phyloP scores from a whole-genome alignment of 1,284 basidiomycete species.

The Violaceomyces palustris region DNA sequence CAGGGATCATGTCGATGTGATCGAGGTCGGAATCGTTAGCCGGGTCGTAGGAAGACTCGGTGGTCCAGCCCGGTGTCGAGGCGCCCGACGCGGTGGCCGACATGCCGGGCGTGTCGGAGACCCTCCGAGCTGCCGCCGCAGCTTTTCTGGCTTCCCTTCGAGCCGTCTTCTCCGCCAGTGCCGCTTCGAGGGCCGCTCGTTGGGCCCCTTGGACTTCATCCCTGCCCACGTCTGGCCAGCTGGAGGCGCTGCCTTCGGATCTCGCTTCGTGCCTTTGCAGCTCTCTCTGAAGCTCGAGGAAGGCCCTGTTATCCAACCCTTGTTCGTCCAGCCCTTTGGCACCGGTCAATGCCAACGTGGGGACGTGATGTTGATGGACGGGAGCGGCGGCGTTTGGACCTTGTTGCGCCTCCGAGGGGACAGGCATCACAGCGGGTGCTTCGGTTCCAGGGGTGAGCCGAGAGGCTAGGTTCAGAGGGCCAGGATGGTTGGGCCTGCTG shows the following conservation, averaged over 20 bases:
- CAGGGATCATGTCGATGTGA: slow-evolving; percentile 47
- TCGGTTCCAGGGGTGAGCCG: slow-evolving; percentile 18
- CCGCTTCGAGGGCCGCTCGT: slow-evolving; percentile 6
- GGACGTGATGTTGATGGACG: too few species aligned
- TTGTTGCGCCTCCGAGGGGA: not conserved
- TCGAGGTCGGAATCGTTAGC: slow-evolving; percentile 44
- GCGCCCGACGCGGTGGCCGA: slow-evolving; percentile 19
- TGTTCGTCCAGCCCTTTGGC: slow-evolving; percentile 43
- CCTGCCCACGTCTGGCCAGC: slow-evolving; percentile 8
- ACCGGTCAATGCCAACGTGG: slow-evolving; percentile 29
- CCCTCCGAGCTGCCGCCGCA: slow-evolving; percentile 1
- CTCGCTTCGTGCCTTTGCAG: slow-evolving; percentile 36
- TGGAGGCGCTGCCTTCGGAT: slow-evolving; percentile 11
- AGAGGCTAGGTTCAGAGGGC: slow-evolving; percentile 38
- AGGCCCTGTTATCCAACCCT: slow-evolving; percentile 41
- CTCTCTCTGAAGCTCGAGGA: slow-evolving; percentile 42
- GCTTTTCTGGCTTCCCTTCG: slow-evolving; percentile 14
- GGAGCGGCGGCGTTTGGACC: not conserved
- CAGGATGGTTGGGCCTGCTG: slow-evolving; percentile 38
- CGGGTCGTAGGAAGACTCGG: slow-evolving; percentile 47
- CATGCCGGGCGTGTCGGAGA: slow-evolving; percentile 4
- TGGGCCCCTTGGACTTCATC: slow-evolving; percentile 2
- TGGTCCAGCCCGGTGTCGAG: slow-evolving; percentile 34
- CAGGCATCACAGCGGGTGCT: not conserved
- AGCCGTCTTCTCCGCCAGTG: slow-evolving; percentile 22